Base-by-base conservation (phyloP, 2,329 filamentous ascomycete species). In the Fusarium sp. region DNA sequence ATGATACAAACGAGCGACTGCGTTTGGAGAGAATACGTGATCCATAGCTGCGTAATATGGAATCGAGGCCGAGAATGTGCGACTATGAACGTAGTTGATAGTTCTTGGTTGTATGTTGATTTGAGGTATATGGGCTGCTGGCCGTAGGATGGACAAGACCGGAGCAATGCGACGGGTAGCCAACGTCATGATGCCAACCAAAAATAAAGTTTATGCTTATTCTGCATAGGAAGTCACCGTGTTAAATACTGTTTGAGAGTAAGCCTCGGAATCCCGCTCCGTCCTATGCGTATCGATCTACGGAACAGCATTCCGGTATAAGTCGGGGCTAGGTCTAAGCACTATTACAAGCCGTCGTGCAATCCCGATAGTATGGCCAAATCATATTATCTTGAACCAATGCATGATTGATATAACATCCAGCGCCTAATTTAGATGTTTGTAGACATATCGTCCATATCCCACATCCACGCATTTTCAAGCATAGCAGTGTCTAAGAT, bases 381-480 rank as follows among this genome's bases (percentile, higher is more conserved):
- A 6, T 16, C 6, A 33, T 16, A 33, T 15, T 33, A 40, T 40
- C 5, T 54, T 9, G 15, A 54, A 9, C 4, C 10, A n/a, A 18
- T 54, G 23, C 7, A 18, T 30, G 19, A 28, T 9, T 21, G 16
- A 23, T 21, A 28, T 54, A 40, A 25, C 11, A 28, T 54, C 21
- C 10, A 54, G 33, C 15, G 16, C 18, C 37, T 47, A 9, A 15
- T 16, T 50, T 30, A 72, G 9, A 53, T n/a, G 12, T 33, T 33
- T 18, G 35, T 37, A 18, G 28, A 46, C 6, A 59, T 30, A 9
- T 54, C 49, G 21, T 70, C 70, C 21, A 75, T 18, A 35, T 73
- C 50, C 73, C 69, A 75, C 40, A 70, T 66, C 69, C 72, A 75
- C 4, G 47, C 70, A 25, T 60, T 47, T 21, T 71, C 69, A 30